Evolutionary conservation across 108 stramenopile genomes (phyloP).

Genomic region (Thalassiosira profunda): DNA sequence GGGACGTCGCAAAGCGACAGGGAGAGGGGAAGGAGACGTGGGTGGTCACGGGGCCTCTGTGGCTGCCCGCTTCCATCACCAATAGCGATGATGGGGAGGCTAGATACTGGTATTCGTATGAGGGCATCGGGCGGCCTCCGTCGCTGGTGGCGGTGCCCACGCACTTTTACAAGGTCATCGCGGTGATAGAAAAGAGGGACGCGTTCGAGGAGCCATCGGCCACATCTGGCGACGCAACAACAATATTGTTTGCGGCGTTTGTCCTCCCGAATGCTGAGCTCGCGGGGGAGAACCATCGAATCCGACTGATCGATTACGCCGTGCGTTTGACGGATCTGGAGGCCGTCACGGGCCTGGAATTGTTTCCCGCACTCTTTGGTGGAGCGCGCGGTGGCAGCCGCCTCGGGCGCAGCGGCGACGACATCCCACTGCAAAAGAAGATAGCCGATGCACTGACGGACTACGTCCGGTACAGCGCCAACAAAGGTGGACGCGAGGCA

Average conservation of each 20-base stretch:
- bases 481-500: not conserved
- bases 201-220: too few relatives aligned
- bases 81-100: slow-evolving; percentile 21
- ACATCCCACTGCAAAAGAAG: slow-evolving; percentile 22
- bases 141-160: slow-evolving; percentile 80
- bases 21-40: slow-evolving; percentile 35
- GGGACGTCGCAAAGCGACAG: slow-evolving; percentile 30
- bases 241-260: slow-evolving; percentile 75
- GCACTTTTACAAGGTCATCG: slow-evolving; percentile 88
- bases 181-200: slow-evolving; percentile 21
- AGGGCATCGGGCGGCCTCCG: slow-evolving; percentile 72
- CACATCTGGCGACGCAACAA: too few relatives aligned
- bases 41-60: slow-evolving; percentile 83
- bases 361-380: slow-evolving; percentile 62
- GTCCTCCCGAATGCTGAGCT: slow-evolving; percentile 77
- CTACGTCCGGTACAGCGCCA: slow-evolving; percentile 15
- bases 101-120: slow-evolving; percentile 65
- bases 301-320: slow-evolving; percentile 59
- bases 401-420: slow-evolving; percentile 22
- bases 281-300: slow-evolving; percentile 10
- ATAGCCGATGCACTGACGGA: slow-evolving; percentile 50
- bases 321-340: slow-evolving; percentile 87
- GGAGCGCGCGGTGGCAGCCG: too few relatives aligned
- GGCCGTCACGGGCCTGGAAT: slow-evolving; percentile 74
- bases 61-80: slow-evolving; percentile 57